Base-by-base conservation (phyloP, 2,329 filamentous ascomycete genomes). In the Beauveria sp. region DNA sequence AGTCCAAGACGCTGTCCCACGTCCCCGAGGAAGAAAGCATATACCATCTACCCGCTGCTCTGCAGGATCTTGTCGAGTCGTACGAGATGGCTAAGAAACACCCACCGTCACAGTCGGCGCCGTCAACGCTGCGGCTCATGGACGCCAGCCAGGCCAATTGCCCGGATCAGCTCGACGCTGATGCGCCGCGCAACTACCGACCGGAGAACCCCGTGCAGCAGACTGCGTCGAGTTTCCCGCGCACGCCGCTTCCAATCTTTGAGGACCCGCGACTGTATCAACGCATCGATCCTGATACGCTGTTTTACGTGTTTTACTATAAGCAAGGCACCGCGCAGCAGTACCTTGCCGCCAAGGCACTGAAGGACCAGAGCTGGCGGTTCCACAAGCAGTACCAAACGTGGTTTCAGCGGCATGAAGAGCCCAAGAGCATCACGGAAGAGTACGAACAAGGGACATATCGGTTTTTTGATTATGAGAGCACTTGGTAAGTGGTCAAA, bases 301-400 rank as follows among this genome's bases (percentile, higher is more conserved):
- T 99, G 10, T 99, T 99, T 77, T 99, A 99, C 77, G 90, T 96
- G 51, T 99, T 99, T 77, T 99, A 99, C 80, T 99, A 99, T 79
- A 91, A 93, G 68, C 95, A 99, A 75, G 92, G 92, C 28, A 93
- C 92, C 1, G 93, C 96, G 68, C 93, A 98, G 73, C 95, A 99
- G 73, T 97, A 93, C 71, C 82, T 98, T 63, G 92, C 95, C 1
- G 95, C 95, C 16, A 96, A 96, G 76, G 91, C 95, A n/a, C 79
- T 99, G 58, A 99, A 99, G 78, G 90, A 93, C 67, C 95, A 99
- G 75, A 97, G 93, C 75, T 99, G 95, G 95, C 85, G 95, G 61
- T 99, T 99, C 74, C 95, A 99, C 78, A 99, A 99, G 80, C 95
- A 98, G 75, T 99, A 99, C 72, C 95, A 96, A 75, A 99, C 95